Percentiles rank a stretch among this genome's conserved stretches.
Conservation (phyloP, 441 rosid genomes). For the Bocquillonia castaneifolia region DNA sequence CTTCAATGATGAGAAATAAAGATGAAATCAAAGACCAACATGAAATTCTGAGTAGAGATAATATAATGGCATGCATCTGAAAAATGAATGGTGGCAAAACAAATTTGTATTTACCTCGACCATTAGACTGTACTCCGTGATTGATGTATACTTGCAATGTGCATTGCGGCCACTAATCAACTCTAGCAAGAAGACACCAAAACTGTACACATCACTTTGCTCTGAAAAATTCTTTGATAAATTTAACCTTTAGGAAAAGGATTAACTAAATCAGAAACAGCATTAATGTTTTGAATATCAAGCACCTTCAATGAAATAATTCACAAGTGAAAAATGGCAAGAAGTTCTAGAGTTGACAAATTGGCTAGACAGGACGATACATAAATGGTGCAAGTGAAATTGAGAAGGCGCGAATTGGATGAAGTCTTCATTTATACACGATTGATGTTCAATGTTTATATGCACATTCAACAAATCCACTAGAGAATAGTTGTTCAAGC, state of each 20-base stretch:
- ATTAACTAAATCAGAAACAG: background rate
- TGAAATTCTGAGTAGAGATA: background rate
- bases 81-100: background rate
- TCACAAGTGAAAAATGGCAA: background rate
- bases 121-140: conserved; percentile 23
- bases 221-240: conserved; percentile 24
- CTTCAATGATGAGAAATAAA: conserved; percentile 18
- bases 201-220: conserved; percentile 41
- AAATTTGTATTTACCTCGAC: conserved; percentile 27
- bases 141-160: conserved; percentile 13
- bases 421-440: background rate
- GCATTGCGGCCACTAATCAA: conserved; percentile 39
- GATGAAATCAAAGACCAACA: background rate
- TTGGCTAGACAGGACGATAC: background rate
- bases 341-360: background rate
- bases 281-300: background rate
- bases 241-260: conserved; percentile 30
- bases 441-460: background rate
- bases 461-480: background rate
- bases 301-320: background rate
- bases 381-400: background rate
- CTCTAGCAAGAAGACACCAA: conserved; percentile 45
- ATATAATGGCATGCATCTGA: too few species aligned
- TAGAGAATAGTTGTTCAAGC: background rate
- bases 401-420: too few species aligned